Conservation (phyloP, 139 green algal species). For the Pleodorina starrii region DNA sequence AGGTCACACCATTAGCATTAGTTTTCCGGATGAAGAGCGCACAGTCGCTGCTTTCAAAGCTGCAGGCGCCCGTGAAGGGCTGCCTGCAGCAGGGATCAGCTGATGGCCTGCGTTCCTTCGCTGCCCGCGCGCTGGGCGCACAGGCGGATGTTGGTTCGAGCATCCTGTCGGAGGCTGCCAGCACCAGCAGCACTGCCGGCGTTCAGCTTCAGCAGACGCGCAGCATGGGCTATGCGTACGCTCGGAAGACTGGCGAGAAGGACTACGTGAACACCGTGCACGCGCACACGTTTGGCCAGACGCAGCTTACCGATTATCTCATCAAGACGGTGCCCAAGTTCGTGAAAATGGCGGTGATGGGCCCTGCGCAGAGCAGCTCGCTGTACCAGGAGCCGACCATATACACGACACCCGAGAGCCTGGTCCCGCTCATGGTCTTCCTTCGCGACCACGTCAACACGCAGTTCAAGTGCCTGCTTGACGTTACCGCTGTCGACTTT, state of each 20-base stretch:
- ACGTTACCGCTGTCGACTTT: slow-evolving; percentile 91
- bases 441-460: slow-evolving; percentile 85
- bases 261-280: slow-evolving; percentile 48
- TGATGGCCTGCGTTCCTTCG: neutral
- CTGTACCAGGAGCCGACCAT: slow-evolving; percentile 71
- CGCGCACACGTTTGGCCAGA: slow-evolving; percentile 27
- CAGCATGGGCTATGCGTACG: slow-evolving; percentile 60
- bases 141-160: neutral
- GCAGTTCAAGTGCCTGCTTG: slow-evolving; percentile 86
- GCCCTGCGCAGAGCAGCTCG: slow-evolving; percentile 61
- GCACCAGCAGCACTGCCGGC: slow-evolving; percentile 14
- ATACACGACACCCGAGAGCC: slow-evolving; percentile 70
- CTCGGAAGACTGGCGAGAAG: slow-evolving; percentile 54
- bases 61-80: slow-evolving; percentile 33
- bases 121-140: slow-evolving; percentile 20
- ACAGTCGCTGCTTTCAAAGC: slow-evolving; percentile 34
- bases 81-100: slow-evolving; percentile 24
- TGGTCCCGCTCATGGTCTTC: slow-evolving; percentile 74
- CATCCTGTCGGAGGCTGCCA: slow-evolving; percentile 6
- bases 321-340: slow-evolving; percentile 82
- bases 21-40: slow-evolving; percentile 34
- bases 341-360: slow-evolving; percentile 71
- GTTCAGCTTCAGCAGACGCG: slow-evolving; percentile 44
- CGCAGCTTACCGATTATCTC: slow-evolving; percentile 70
- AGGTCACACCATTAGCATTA: neutral